Evolutionary conservation across 2,329 filamentous ascomycete genomes (phyloP), one percentile per base, ranked within the genome.

Genomic region (Stemphylium beticola): DNA sequence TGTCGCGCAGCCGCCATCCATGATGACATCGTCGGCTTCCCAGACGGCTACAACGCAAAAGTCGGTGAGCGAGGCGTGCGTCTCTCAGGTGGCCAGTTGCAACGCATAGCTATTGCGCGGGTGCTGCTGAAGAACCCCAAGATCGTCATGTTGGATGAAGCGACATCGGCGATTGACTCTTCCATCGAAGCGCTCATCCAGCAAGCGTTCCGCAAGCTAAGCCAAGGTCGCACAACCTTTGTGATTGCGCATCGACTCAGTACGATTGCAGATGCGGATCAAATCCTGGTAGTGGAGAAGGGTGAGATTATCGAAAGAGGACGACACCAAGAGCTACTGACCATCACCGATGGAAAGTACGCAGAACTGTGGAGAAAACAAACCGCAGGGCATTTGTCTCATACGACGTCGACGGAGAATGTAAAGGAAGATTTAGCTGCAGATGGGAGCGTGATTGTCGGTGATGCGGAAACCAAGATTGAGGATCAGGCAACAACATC

Each of bases 321-420:
- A 14, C 92, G 87, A 0, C 92, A 96, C 69, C 83, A 89, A 14
- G 87, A 93, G 64, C 82, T 96, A 3, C 79, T 96, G 4, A 81
- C 81, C 2, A 79, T 84, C 42, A 32, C 42, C 15, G 86, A 85
- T 26, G 91, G 91, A 11, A 86, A 87, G 56, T 96, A 96, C 69
- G 84, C 86, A 10, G 87, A 87, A 56, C 93, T 96, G 86, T 96
- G 92, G 92, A 86, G 88, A 60, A 93, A 93, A 76, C 92, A 96
- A 74, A 92, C 72, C 3, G 69, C 69, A 0, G 69, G 69, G 1
- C 62, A 67, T 34, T 20, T 62, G 24, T 67, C 67, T 2, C 67
- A 63, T 32, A 53, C 53, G 24, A 55, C 56, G 0, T 64, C 62
- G 1, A 62, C 64, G 20, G 60, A 60, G 24, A 55, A 58, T 4